Evolutionary conservation across 768 basidiomycete species (phyloP).

Genomic region (Tricholoma matsutake): DNA sequence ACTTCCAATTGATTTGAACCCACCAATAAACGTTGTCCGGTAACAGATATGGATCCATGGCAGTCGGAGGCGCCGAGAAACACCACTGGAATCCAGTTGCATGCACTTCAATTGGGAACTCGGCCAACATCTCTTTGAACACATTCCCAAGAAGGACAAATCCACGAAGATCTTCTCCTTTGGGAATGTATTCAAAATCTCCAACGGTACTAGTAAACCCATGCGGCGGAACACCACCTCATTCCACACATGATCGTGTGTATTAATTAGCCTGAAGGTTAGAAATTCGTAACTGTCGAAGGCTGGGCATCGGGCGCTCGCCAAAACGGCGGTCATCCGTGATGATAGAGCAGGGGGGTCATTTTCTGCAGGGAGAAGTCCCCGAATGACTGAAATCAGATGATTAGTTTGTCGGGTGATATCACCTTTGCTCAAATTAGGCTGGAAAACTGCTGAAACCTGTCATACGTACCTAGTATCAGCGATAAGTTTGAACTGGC

Average conservation of each 20-base stretch:
- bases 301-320: constrained; percentile 27
- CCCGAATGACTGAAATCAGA: constrained; percentile 34
- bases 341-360: constrained; percentile 28
- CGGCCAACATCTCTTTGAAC: constrained; percentile 24
- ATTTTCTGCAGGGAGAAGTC: constrained; percentile 35
- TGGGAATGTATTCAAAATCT: constrained; percentile 43
- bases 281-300: constrained; percentile 37
- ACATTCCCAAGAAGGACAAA: constrained; percentile 41
- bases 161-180: constrained; percentile 30
- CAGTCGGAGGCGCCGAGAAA: constrained; percentile 26
- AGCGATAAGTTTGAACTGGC: not conserved
- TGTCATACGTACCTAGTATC: not conserved
- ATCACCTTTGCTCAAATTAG: constrained; percentile 13
- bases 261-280: constrained; percentile 29
- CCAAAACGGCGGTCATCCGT: constrained; percentile 4
- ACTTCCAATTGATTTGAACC: not conserved
- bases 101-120: constrained; percentile 16
- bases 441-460: not conserved
- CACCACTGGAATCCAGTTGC: constrained; percentile 26
- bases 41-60: constrained; percentile 32
- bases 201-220: constrained; percentile 41
- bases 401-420: constrained; percentile 34
- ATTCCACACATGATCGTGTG: constrained; percentile 40
- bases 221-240: constrained; percentile 35
- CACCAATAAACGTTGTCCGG: constrained; percentile 33